Conservation (phyloP, 2,329 filamentous ascomycete genomes). For the Fusarium denticulatum region DNA sequence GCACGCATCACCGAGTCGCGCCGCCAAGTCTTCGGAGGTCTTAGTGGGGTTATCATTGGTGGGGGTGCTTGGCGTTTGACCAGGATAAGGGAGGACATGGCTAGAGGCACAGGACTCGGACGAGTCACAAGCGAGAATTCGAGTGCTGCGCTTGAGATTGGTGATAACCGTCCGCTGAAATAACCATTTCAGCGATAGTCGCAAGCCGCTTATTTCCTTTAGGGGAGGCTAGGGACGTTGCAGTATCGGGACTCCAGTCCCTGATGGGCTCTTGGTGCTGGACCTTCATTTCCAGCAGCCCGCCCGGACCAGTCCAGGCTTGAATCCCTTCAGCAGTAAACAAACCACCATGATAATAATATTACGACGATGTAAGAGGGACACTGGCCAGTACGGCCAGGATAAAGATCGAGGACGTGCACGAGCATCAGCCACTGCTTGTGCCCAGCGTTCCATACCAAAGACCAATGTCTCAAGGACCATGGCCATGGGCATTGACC, state of each 20-base stretch:
- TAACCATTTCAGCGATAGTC: conserved; percentile 28
- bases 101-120: conserved; percentile 31
- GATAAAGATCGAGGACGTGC: conserved; percentile 27
- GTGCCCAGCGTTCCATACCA: conserved; percentile 29
- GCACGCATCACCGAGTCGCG: conserved; percentile 33
- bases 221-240: conserved; percentile 9
- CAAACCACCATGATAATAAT: conserved; percentile 14
- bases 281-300: conserved; percentile 38
- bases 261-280: conserved; percentile 29
- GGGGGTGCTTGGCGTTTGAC: conserved; percentile 41
- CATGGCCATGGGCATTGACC: conserved; percentile 24
- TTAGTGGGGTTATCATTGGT: conserved; percentile 40
- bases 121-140: conserved; percentile 41
- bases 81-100: conserved; percentile 25
- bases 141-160: conserved; percentile 43
- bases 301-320: conserved; percentile 33
- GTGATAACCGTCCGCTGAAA: conserved; percentile 40
- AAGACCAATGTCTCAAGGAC: conserved; percentile 37
- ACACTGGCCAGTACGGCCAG: conserved; percentile 18
- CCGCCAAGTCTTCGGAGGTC: conserved; percentile 38
- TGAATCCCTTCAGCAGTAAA: conserved; percentile 17
- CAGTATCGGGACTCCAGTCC: conserved; percentile 31
- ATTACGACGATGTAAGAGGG: conserved; percentile 6
- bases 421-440: conserved; percentile 28
- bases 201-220: conserved; percentile 37